Percentiles rank a stretch among this genome's conserved stretches.
Conservation (phyloP, 2,329 filamentous ascomycete genomes). For the Alternaria triticimaculans region DNA sequence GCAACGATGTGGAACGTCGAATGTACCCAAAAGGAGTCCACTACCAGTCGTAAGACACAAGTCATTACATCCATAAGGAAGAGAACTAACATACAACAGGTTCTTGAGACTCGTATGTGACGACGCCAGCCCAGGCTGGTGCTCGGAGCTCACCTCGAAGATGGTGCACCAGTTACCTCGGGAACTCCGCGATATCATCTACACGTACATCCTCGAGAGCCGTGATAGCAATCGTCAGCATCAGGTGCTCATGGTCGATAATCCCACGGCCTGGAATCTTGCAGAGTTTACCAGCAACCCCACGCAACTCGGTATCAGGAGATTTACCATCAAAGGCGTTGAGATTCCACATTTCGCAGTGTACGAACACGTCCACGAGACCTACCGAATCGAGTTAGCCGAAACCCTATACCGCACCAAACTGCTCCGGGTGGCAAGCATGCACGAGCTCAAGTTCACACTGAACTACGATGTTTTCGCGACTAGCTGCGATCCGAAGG, state of each 20-base stretch:
- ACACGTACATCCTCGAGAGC: neutral
- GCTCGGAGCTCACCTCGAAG: neutral
- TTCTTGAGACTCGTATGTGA: neutral
- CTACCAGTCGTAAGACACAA: neutral
- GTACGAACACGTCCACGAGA: neutral
- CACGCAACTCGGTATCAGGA: neutral
- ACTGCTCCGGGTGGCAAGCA: neutral
- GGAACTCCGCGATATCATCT: neutral
- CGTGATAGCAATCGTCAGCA: neutral
- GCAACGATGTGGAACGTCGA: neutral
- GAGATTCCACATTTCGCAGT: neutral
- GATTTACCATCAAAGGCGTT: neutral
- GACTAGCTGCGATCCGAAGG: neutral
- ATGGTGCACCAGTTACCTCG: neutral
- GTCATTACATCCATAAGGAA: neutral
- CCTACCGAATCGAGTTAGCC: neutral
- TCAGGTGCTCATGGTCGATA: neutral
- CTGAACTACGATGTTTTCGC: neutral
- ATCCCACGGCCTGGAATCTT: neutral
- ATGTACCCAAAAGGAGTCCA: neutral
- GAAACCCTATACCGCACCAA: neutral
- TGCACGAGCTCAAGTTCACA: neutral
- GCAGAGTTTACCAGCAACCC: neutral
- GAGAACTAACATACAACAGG: neutral
- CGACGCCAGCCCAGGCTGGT: neutral